Percentiles rank a stretch among this genome's conserved stretches.
These are phyloP conservation scores for Russula vinacea DNA, from an alignment of 768 basidiomycete genomes.

Conservation along the genomic window DNA sequence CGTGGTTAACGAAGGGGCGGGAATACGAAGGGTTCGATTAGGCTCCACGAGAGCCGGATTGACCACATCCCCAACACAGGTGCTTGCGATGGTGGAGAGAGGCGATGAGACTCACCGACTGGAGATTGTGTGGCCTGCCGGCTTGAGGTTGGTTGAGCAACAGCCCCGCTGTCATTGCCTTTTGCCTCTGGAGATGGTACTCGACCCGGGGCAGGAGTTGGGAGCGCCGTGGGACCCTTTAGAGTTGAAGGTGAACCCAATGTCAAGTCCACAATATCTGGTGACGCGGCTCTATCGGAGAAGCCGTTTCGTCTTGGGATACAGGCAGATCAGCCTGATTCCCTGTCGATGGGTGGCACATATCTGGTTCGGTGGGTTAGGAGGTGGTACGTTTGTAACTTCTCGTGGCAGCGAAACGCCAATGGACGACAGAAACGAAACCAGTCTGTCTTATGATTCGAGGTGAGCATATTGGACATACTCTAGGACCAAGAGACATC, in stretches of 20 bases:
- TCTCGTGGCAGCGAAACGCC: not conserved
- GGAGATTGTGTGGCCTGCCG: not conserved
- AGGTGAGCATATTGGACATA: conserved; percentile 7
- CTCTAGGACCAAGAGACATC: not conserved
- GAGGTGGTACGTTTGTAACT: not conserved
- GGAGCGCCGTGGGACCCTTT: not conserved
- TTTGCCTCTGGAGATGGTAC: not conserved
- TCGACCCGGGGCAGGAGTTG: not conserved
- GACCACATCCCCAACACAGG: not conserved
- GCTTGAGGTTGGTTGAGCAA: not conserved
- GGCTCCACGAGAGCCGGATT: not conserved
- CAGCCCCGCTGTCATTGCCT: not conserved
- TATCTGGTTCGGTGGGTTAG: not conserved
- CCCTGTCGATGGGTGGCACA: not conserved
- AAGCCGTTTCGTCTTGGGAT: not conserved
- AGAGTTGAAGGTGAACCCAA: not conserved
- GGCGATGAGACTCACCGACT: not conserved
- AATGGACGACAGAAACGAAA: conserved; percentile 14
- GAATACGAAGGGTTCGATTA: not conserved
- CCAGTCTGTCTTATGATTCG: conserved; percentile 17
- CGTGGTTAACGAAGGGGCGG: not conserved
- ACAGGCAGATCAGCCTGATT: not conserved
- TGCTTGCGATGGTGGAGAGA: not conserved
- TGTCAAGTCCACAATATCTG: not conserved
- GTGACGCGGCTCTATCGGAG: not conserved